These are phyloP conservation scores for Clonostachys rosea DNA, from an alignment of 2,329 filamentous ascomycete species.

Conservation along the genomic window DNA sequence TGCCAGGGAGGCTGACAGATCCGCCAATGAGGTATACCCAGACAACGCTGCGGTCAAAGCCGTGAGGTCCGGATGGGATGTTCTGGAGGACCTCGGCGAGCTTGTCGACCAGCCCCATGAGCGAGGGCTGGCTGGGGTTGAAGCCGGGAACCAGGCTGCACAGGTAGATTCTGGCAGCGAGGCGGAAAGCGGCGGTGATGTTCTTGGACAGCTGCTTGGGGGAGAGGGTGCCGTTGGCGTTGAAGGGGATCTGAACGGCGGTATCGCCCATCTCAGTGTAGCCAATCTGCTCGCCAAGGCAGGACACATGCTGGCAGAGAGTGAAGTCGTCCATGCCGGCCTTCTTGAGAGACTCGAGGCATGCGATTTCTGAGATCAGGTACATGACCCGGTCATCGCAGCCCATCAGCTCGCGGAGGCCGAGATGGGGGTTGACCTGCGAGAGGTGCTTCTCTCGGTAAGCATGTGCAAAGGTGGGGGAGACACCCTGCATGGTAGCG, in stretches of 20 bases:
- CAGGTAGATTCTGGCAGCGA: constrained; percentile 93
- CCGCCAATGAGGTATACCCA: constrained; percentile 93
- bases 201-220: constrained; percentile 82
- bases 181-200: constrained; percentile 85
- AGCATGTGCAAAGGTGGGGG: constrained; percentile 87
- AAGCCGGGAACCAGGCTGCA: constrained; percentile 91
- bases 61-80: constrained; percentile 75
- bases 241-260: constrained; percentile 56
- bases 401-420: constrained; percentile 90
- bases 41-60: constrained; percentile 85
- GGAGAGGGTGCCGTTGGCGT: constrained; percentile 68
- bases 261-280: constrained; percentile 66
- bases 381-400: constrained; percentile 98
- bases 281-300: constrained; percentile 83
- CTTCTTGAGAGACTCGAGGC: constrained; percentile 82
- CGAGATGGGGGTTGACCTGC: constrained; percentile 52
- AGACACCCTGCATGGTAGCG: constrained; percentile 82
- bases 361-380: constrained; percentile 94
- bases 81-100: constrained; percentile 72
- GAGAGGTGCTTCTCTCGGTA: constrained; percentile 93
- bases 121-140: constrained; percentile 68
- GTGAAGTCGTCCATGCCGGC: constrained; percentile 81
- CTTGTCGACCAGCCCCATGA: constrained; percentile 71
- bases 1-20: constrained; percentile 67
- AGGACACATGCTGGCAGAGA: constrained; percentile 83